Conservation (phyloP, 352 stramenopile species). For the Globisporangium barbulae region DNA sequence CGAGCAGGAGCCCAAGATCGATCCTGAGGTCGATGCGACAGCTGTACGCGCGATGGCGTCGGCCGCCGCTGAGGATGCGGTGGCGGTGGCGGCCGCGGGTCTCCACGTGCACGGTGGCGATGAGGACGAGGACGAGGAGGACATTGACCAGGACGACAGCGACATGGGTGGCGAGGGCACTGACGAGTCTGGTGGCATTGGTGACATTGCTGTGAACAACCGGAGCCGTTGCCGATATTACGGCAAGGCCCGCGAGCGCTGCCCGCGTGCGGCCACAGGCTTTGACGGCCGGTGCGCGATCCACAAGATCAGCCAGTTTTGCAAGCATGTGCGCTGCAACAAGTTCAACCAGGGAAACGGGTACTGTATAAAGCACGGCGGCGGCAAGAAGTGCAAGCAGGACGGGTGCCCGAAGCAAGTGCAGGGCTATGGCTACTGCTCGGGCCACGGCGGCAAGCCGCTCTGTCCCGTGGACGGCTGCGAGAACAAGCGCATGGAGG, state of each 20-base stretch:
- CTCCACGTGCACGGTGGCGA: slow-evolving; percentile 10
- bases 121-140: slow-evolving; percentile 12
- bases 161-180: slow-evolving; percentile 16
- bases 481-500: slow-evolving; percentile 85
- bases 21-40: background rate
- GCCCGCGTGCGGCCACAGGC: slow-evolving; percentile 58
- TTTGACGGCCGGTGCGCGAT: slow-evolving; percentile 74
- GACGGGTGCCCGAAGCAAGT: slow-evolving; percentile 79
- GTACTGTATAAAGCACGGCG: slow-evolving; percentile 83
- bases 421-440: slow-evolving; percentile 83
- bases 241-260: slow-evolving; percentile 66
- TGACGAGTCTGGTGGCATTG: slow-evolving; percentile 17
- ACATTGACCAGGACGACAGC: slow-evolving; percentile 17
- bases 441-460: slow-evolving; percentile 75
- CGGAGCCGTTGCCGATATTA: slow-evolving; percentile 70
- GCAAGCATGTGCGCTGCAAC: slow-evolving; percentile 66
- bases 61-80: background rate
- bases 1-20: slow-evolving; percentile 37
- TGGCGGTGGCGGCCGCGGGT: slow-evolving; percentile 6
- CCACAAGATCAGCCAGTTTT: slow-evolving; percentile 85
- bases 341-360: slow-evolving; percentile 87
- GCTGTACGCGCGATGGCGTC: slow-evolving; percentile 14
- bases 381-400: slow-evolving; percentile 82
- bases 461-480: slow-evolving; percentile 73
- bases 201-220: slow-evolving; percentile 19